Base-by-base conservation (phyloP, 768 basidiomycete genomes). In the Punctularia strigosozonata region DNA sequence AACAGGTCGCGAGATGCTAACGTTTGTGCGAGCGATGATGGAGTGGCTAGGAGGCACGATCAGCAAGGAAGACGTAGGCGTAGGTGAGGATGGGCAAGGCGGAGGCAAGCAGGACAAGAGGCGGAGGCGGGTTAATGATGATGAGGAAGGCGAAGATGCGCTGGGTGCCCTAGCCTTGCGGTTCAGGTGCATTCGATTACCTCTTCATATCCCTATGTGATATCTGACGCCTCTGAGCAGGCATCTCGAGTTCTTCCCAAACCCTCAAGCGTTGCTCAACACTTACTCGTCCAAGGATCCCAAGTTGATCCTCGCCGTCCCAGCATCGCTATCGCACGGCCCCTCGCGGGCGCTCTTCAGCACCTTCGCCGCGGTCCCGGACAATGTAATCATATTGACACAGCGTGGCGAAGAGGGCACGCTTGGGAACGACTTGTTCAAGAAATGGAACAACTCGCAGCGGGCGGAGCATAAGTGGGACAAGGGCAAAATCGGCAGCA, bases 41-140 rank as follows among this genome's bases (percentile, higher is more conserved):
- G 95, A 98, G 55, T 98, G 92, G 90, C 76, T 99, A 45, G 95
- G 95, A 7, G 94, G 95, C 1, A 90, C 87, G 12, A 79, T 95
- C 38, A 87, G 80, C 49, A 89, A 89, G 52, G 88, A 91, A 50
- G 90, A 94, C 44, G 83, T 87, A 1, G 82, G 87, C 2, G 87
- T 85, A 54, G n/a, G n/a, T n/a, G 82, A 85, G 22, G 76, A 72
- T 5, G 68, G 66, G 20, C 41, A 38, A 4, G 47, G 48, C 17
- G 42, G 52, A 7, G 66, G 71, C 23, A 67, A 68, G 33, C 68
- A 67, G 15, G 66, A 71, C 26, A 67, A 71, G 30, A 63, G 65
- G 38, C 63, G 65, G 42, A 54, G 68, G 44, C 69, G 75, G 45
- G 62, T 78, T 43, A 60, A 69, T 37, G 64, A 68, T 5, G 79